These are phyloP conservation scores for Fusarium coicis DNA, from an alignment of 2,329 filamentous ascomycete species.

Conservation along the genomic window DNA sequence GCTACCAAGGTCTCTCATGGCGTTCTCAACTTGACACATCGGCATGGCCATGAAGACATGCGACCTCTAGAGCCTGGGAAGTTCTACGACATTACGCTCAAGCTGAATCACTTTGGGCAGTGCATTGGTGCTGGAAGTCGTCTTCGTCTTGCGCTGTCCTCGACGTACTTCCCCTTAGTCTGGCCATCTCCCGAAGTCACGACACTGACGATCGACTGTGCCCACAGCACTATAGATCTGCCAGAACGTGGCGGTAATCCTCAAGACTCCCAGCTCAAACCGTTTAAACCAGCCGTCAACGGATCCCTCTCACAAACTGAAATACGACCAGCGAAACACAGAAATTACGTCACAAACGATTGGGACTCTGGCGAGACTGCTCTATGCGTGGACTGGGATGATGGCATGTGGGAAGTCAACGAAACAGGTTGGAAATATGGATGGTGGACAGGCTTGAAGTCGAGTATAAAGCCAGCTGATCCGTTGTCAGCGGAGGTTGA, in stretches of 20 bases:
- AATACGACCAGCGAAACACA: not conserved
- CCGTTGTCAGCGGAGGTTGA: not conserved
- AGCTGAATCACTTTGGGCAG: constrained; percentile 1
- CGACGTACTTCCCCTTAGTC: constrained; percentile 4
- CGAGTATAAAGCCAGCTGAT: not conserved
- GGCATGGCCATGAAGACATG: not conserved
- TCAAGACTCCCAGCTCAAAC: not conserved
- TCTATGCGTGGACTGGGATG: not conserved
- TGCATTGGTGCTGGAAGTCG: not conserved
- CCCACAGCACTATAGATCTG: not conserved
- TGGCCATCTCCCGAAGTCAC: constrained; percentile 9
- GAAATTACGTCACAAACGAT: not conserved
- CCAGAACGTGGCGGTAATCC: not conserved
- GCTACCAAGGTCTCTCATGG: constrained; percentile 1
- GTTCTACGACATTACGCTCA: not conserved
- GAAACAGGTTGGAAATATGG: not conserved
- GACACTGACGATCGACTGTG: not conserved
- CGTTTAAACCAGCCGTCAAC: not conserved
- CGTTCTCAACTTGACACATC: constrained; percentile 7
- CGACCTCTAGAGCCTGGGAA: not conserved
- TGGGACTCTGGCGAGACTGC: not conserved
- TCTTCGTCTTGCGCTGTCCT: not conserved
- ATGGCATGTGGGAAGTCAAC: not conserved
- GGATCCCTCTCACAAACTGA: not conserved
- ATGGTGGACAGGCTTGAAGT: not conserved